Evolutionary conservation across 1,284 basidiomycete genomes (phyloP).

Genomic region (Schizophyllum amplum): DNA sequence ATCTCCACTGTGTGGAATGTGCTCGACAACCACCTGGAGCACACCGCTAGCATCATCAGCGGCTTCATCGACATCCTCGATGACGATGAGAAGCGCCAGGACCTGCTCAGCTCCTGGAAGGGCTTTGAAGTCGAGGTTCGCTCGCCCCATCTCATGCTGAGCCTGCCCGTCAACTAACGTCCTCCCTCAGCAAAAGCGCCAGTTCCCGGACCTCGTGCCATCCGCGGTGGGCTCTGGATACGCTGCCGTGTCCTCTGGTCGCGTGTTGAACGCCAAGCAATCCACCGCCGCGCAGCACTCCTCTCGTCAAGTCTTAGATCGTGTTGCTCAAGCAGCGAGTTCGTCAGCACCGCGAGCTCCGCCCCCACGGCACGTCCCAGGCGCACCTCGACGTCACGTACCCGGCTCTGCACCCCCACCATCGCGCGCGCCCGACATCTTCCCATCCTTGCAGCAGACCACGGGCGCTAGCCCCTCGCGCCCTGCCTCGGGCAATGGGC

Average conservation of each 20-base stretch:
- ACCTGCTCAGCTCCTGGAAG: constrained; percentile 73
- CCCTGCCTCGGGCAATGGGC: constrained; percentile 19
- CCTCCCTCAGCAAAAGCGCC: constrained; percentile 60
- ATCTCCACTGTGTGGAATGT: constrained; percentile 85
- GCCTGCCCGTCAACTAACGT: constrained; percentile 1
- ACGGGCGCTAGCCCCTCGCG: constrained; percentile 11
- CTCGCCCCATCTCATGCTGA: constrained; percentile 3
- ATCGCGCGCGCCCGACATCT: constrained; percentile 30
- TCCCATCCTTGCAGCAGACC: constrained; percentile 30
- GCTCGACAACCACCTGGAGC: constrained; percentile 70
- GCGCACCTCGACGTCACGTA: not conserved
- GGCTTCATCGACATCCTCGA: constrained; percentile 77
- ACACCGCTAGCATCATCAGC: constrained; percentile 72
- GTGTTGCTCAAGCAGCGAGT: constrained; percentile 79
- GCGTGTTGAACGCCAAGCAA: constrained; percentile 79
- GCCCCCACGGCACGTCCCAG: constrained; percentile 13
- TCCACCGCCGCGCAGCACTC: constrained; percentile 53
- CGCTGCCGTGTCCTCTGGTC: constrained; percentile 71
- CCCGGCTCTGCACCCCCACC: constrained; percentile 10
- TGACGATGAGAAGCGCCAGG: constrained; percentile 77
- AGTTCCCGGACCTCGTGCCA: constrained; percentile 76
- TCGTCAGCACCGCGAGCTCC: constrained; percentile 37
- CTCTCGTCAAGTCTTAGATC: constrained; percentile 71
- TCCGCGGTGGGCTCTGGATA: constrained; percentile 56
- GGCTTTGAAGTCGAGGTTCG: constrained; percentile 76